A percentile compares a stretch with the other conserved stretches of the same genome.
These are phyloP conservation scores for Leccinum solheimii DNA, from an alignment of 1,284 basidiomycete genomes.

Conservation along the genomic window DNA sequence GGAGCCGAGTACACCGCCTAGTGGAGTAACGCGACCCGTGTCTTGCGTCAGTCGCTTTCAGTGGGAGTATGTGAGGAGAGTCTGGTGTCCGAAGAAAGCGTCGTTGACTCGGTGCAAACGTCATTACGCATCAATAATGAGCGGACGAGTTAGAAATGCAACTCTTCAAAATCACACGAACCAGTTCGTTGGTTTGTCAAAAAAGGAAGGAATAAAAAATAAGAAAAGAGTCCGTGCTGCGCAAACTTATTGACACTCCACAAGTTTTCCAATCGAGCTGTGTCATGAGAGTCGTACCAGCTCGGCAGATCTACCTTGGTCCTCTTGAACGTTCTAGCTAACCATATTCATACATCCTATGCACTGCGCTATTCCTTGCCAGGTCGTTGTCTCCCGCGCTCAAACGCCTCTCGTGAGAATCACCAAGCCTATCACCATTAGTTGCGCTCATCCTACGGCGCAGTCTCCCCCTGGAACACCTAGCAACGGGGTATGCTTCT, in stretches of 20 bases:
- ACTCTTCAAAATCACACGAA: background rate
- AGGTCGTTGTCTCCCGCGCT: background rate
- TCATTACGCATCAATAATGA: constrained; percentile 10
- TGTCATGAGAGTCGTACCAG: no score
- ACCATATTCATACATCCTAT: background rate
- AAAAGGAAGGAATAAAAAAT: background rate
- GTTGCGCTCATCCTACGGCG: background rate
- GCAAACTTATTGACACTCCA: background rate
- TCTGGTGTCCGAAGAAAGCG: constrained; percentile 14
- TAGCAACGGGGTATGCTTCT: background rate
- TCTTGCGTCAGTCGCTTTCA: constrained; percentile 16
- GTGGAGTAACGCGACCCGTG: background rate
- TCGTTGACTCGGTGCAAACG: constrained; percentile 2
- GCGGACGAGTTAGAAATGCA: background rate
- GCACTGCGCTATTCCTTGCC: background rate
- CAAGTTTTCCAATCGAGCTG: no score
- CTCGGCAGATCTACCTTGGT: no score
- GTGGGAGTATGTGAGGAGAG: constrained; percentile 17
- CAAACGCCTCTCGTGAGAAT: background rate
- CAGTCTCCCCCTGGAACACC: background rate
- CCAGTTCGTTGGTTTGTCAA: background rate
- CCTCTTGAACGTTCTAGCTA: no score
- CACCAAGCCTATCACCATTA: background rate
- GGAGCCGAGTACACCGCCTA: constrained; percentile 23
- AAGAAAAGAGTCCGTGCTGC: background rate